Evolutionary conservation across 176 grass and related monocot genomes (phyloP).

Genomic region (Miscanthus lutarioriparius): DNA sequence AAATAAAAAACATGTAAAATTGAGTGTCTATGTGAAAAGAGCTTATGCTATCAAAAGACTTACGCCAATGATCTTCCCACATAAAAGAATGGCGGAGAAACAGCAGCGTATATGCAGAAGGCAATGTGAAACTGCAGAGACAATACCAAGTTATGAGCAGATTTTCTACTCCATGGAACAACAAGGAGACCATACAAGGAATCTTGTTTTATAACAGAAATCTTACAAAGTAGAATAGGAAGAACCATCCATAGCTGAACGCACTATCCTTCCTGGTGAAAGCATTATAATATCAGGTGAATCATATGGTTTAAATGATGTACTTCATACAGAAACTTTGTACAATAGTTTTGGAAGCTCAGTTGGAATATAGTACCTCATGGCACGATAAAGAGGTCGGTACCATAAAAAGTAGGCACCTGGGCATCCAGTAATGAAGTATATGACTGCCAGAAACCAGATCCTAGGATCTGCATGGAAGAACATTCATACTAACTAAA

Average conservation of each 20-base stretch:
- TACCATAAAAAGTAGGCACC: conserved; percentile 81
- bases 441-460: conserved; percentile 87
- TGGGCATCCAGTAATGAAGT: conserved; percentile 72
- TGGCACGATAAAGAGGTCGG: conserved; percentile 80
- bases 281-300: background rate
- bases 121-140: conserved; percentile 57
- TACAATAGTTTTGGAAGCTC: background rate
- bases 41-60: background rate
- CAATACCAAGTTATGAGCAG: background rate
- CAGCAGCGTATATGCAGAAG: conserved; percentile 58
- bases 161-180: conserved; percentile 9
- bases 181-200: background rate
- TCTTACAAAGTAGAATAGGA: conserved; percentile 87
- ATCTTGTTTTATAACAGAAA: background rate
- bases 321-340: background rate
- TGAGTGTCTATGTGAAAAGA: background rate
- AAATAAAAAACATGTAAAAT: background rate
- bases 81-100: conserved; percentile 48
- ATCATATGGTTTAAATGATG: background rate
- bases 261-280: conserved; percentile 76
- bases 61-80: conserved; percentile 67
- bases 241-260: conserved; percentile 93
- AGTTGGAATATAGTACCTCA: conserved; percentile 52
- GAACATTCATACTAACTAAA: background rate
- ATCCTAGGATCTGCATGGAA: conserved; percentile 55